Percentiles rank a stretch among this genome's conserved stretches.
Conservation (phyloP, 441 rosid species). For the Gossypium trilobum region DNA sequence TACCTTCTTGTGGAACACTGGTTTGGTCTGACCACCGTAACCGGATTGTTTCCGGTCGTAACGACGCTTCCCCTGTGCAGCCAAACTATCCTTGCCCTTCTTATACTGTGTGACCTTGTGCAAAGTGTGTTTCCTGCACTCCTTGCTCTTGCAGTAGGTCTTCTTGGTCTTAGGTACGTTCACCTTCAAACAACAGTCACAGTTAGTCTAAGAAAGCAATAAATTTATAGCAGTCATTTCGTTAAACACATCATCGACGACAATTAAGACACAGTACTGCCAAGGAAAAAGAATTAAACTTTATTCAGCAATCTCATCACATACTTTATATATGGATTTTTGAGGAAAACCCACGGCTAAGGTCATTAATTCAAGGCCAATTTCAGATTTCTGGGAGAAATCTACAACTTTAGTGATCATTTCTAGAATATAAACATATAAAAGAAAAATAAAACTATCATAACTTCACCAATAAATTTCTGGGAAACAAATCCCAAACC, state of each 20-base stretch:
- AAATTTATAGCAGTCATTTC: not conserved
- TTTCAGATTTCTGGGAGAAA: not conserved
- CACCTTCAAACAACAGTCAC: constrained; percentile 27
- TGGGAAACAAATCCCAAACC: too few relatives aligned
- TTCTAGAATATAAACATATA: not conserved
- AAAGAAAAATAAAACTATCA: too few relatives aligned
- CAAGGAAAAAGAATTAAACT: not conserved
- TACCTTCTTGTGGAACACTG: constrained; percentile 61
- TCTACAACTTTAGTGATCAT: not conserved
- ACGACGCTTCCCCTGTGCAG: constrained; percentile 65
- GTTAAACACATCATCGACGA: not conserved
- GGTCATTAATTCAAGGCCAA: not conserved
- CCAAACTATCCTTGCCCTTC: constrained; percentile 62
- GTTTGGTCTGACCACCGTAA: constrained; percentile 66
- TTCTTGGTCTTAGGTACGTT: constrained; percentile 68
- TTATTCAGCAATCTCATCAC: not conserved
- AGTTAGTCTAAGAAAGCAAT: not conserved
- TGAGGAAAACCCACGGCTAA: not conserved
- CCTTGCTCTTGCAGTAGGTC: constrained; percentile 64
- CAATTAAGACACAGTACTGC: not conserved
- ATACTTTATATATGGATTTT: not conserved
- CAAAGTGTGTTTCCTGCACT: constrained; percentile 65
- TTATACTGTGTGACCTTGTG: constrained; percentile 72
- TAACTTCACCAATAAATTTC: too few relatives aligned
- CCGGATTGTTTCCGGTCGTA: constrained; percentile 66